Evolutionary conservation across 2,329 filamentous ascomycete genomes (phyloP).

Genomic region (Alternaria gaisen): DNA sequence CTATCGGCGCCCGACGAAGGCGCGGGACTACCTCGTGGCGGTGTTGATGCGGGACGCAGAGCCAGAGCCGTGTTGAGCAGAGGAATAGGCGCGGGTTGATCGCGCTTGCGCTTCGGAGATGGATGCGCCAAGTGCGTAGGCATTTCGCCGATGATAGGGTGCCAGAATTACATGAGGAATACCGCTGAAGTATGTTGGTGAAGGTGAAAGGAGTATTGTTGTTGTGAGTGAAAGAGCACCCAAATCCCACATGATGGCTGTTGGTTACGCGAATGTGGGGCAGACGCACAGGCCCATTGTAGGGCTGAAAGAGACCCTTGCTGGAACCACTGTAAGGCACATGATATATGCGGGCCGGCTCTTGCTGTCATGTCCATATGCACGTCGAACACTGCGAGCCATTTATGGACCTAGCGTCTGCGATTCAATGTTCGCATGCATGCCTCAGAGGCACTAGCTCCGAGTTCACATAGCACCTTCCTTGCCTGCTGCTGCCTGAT

Average conservation of each 20-base stretch:
- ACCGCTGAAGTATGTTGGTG: constrained; percentile 11
- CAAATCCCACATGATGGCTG: constrained; percentile 25
- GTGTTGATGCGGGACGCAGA: constrained; percentile 37
- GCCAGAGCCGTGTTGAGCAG: constrained; percentile 47
- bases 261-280: constrained; percentile 33
- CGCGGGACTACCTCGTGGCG: constrained; percentile 35
- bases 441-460: not conserved
- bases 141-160: constrained; percentile 37
- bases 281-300: constrained; percentile 23
- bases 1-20: constrained; percentile 40
- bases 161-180: constrained; percentile 41
- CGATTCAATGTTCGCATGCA: not conserved
- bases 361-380: not conserved
- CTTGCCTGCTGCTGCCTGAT: constrained; percentile 25
- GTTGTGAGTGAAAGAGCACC: constrained; percentile 13
- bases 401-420: not conserved
- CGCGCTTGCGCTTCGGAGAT: constrained; percentile 52
- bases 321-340: constrained; percentile 10
- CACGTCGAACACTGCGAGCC: not conserved
- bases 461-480: constrained; percentile 6
- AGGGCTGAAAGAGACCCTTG: constrained; percentile 31
- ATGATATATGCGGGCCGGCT: constrained; percentile 17
- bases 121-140: constrained; percentile 46
- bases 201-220: constrained; percentile 4
- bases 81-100: constrained; percentile 40